Evolutionary conservation across 2,329 filamentous ascomycete genomes (phyloP), one percentile per base, ranked within the genome.

Genomic region (Nemania bipapillata): DNA sequence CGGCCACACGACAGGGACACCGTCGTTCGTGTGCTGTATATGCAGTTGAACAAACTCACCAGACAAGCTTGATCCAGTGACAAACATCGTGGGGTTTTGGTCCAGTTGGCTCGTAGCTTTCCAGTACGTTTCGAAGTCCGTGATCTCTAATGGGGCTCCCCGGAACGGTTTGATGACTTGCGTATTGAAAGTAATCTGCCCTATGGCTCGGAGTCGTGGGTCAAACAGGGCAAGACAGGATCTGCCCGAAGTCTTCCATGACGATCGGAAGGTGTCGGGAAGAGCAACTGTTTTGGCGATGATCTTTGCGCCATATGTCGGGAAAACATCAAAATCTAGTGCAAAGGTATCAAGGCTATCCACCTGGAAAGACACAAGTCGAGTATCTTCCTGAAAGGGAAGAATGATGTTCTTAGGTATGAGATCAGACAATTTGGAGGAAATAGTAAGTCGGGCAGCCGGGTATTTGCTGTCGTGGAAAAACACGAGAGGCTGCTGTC

Each of bases 121-220:
- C 96, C 96, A 99, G 80, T 99, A 99, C 0, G 96, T 98, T 71
- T 97, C 96, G 75, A 98, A 99, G 77, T 98, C 94, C 0, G 96
- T 97, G 69, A 99, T 97, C 80, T 99, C 96, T 24, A 99, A 84
- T 3, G 96, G 94, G 69, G 94, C 91, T 7, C 96, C 95, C 70
- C 90, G 89, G 82, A 98, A 99, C 0, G 96, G 96, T 77, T 97
- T 97, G 79, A 99, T 96, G 28, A 98, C 93, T 78, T 98, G 94
- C 63, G 93, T 97, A 72, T 92, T 92, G 83, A 99, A 99, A 71
- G 90, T 93, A 73, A 98, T 93, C 76, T 97, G 92, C 5, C 96
- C 96, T 76, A 99, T 97, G 8, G 94, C 92, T 53, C 95, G 89
- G 56, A 98, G 86, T 24, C 96, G 89, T 4, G 95, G 94, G 77